Evolutionary conservation across 352 stramenopile genomes (phyloP).

Genomic region (Phytophthora melonis): DNA sequence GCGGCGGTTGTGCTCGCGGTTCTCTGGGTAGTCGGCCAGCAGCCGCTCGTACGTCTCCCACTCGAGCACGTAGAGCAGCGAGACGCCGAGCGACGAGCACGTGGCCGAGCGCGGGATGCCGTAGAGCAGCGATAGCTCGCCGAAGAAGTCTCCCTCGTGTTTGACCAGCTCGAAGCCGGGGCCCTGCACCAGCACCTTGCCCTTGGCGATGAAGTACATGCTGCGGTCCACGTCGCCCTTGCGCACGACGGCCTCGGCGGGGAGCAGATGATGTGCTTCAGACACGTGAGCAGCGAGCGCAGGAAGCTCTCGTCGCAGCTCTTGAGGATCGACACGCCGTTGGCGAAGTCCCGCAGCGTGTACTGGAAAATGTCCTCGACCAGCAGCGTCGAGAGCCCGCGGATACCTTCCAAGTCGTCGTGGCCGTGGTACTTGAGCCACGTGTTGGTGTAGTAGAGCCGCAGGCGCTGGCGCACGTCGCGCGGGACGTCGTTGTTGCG

Average conservation of each 20-base stretch:
- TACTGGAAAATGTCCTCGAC: conserved; percentile 78
- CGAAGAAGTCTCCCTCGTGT: conserved; percentile 82
- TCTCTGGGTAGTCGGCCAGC: conserved; percentile 77
- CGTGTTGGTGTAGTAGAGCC: conserved; percentile 74
- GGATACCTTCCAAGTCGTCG: conserved; percentile 66
- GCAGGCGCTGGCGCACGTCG: conserved; percentile 58
- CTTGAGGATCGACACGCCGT: conserved; percentile 71
- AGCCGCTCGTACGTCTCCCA: conserved; percentile 78
- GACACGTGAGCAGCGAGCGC: conserved; percentile 61
- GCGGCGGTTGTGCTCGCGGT: conserved; percentile 73
- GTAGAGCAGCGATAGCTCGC: conserved; percentile 72
- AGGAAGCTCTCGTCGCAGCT: conserved; percentile 77
- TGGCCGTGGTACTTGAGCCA: conserved; percentile 74
- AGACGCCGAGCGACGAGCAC: conserved; percentile 72
- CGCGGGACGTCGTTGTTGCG: conserved; percentile 66
- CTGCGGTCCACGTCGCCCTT: conserved; percentile 76
- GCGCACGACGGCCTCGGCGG: conserved; percentile 62
- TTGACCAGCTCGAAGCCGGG: conserved; percentile 78
- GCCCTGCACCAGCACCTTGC: conserved; percentile 70
- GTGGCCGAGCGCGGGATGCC: conserved; percentile 82
- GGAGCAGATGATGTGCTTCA: conserved; percentile 79
- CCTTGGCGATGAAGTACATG: conserved; percentile 80
- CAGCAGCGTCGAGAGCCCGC: conserved; percentile 65
- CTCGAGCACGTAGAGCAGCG: conserved; percentile 82
- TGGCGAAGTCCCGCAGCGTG: conserved; percentile 64